Percentiles rank a stretch among this genome's conserved stretches.
Evolutionary conservation across 805 yeast species (phyloP).

Genomic region (Candida manassasensis): DNA sequence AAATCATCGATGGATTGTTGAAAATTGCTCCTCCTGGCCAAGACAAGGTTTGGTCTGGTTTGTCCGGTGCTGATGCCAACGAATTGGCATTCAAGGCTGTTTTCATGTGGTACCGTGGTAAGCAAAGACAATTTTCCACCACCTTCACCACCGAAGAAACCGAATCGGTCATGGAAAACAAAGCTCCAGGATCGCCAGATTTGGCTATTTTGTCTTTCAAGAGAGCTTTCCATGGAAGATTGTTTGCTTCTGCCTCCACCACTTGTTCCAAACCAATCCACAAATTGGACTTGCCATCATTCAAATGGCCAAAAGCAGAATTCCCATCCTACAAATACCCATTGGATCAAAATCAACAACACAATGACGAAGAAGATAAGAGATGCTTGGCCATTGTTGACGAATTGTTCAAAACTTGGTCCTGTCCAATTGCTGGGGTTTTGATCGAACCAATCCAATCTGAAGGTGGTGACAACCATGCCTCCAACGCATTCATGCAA

Average conservation of each 20-base stretch:
- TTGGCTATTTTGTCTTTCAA: slow-evolving; percentile 81
- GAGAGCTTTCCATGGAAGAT: slow-evolving; percentile 90
- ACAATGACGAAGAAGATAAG: slow-evolving; percentile 72
- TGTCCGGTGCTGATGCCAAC: slow-evolving; percentile 85
- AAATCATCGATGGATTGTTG: slow-evolving; percentile 45
- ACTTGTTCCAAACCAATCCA: slow-evolving; percentile 95
- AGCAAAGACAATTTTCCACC: slow-evolving; percentile 59
- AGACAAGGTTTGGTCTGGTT: slow-evolving; percentile 69
- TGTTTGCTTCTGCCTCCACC: slow-evolving; percentile 85
- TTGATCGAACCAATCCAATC: slow-evolving; percentile 89
- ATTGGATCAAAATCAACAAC: slow-evolving; percentile 57
- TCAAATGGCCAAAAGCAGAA: slow-evolving; percentile 95
- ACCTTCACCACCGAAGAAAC: slow-evolving; percentile 67
- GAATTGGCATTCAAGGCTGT: slow-evolving; percentile 89
- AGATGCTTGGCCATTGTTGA: slow-evolving; percentile 78
- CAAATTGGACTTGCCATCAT: slow-evolving; percentile 87
- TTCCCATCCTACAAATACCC: slow-evolving; percentile 87
- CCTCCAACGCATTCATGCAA: slow-evolving; percentile 72
- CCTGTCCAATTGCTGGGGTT: slow-evolving; percentile 78
- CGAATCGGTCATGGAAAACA: slow-evolving; percentile 69
- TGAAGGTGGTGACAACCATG: slow-evolving; percentile 92
- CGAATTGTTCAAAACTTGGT: slow-evolving; percentile 60
- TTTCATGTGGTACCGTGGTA: slow-evolving; percentile 70
- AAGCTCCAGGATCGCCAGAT: slow-evolving; percentile 85
- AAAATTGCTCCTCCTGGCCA: slow-evolving; percentile 78